Conservation (phyloP, 192 early-diverging fungal genomes). For the Gamsiella multidivaricata region DNA sequence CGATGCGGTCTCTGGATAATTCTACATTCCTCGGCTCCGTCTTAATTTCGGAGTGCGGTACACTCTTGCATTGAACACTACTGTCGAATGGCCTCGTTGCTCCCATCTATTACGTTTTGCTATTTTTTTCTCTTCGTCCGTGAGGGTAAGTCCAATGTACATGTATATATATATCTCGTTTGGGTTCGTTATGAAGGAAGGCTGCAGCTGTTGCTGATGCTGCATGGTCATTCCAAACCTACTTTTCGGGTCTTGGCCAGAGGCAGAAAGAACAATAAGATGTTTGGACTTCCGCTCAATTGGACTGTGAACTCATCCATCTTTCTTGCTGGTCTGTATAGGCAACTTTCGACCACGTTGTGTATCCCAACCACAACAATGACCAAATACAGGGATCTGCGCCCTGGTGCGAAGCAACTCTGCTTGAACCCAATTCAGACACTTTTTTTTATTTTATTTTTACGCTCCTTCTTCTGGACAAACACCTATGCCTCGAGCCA, state of each 20-base stretch:
- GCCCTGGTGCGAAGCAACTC: constrained; percentile 11
- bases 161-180: no score
- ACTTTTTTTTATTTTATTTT: neutral
- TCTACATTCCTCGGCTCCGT: neutral
- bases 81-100: neutral
- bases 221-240: no score
- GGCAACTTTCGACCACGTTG: neutral
- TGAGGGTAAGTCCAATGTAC: no score
- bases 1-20: neutral
- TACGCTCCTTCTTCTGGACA: no score
- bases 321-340: neutral
- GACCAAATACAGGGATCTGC: neutral
- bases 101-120: neutral
- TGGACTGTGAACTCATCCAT: neutral
- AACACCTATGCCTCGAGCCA: no score
- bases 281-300: constrained; percentile 2
- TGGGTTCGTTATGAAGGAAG: no score
- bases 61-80: no score
- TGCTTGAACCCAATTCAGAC: constrained; percentile 32
- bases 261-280: neutral
- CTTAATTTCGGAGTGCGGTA: constrained; percentile 2
- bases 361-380: neutral
- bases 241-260: neutral
- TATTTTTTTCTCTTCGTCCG: neutral
- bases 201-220: no score